Percentiles rank a stretch among this genome's conserved stretches.
Conservation (phyloP, 305 asterid genomes). For the Lippia alba region DNA sequence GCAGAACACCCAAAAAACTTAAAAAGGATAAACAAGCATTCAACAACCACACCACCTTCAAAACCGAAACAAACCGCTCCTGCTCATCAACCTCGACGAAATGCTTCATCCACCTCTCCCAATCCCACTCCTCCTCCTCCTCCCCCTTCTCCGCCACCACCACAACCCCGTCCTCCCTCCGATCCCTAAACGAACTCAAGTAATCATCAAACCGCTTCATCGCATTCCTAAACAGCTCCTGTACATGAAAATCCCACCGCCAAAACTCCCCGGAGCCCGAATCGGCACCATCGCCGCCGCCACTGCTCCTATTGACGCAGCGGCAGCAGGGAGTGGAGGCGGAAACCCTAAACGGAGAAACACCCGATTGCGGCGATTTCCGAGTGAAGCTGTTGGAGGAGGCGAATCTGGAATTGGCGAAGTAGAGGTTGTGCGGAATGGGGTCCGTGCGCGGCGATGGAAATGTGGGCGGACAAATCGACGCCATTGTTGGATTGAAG, state of each 20-base stretch:
- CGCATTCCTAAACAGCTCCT: conserved; percentile 63
- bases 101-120: conserved; percentile 95
- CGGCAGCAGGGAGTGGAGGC: conserved; percentile 52
- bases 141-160: conserved; percentile 39
- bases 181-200: conserved; percentile 53
- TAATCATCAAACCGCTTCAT: conserved; percentile 59
- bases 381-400: conserved; percentile 41
- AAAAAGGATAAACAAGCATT: background rate
- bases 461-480: conserved; percentile 61
- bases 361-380: conserved; percentile 42
- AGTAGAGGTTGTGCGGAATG: conserved; percentile 42
- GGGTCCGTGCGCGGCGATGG: conserved; percentile 54
- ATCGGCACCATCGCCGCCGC: conserved; percentile 45
- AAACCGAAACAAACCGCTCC: conserved; percentile 70
- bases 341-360: conserved; percentile 51
- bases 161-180: conserved; percentile 37
- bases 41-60: conserved; percentile 59
- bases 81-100: conserved; percentile 81
- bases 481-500: conserved; percentile 56
- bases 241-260: conserved; percentile 75
- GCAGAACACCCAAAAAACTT: background rate
- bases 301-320: conserved; percentile 46
- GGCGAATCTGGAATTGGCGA: conserved; percentile 42
- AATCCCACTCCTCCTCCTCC: conserved; percentile 75
- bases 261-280: conserved; percentile 48